Evolutionary conservation across 495 filamentous ascomycete species (phyloP), one percentile per base, ranked within the genome.

Genomic region (Penicillium subrubescens): DNA sequence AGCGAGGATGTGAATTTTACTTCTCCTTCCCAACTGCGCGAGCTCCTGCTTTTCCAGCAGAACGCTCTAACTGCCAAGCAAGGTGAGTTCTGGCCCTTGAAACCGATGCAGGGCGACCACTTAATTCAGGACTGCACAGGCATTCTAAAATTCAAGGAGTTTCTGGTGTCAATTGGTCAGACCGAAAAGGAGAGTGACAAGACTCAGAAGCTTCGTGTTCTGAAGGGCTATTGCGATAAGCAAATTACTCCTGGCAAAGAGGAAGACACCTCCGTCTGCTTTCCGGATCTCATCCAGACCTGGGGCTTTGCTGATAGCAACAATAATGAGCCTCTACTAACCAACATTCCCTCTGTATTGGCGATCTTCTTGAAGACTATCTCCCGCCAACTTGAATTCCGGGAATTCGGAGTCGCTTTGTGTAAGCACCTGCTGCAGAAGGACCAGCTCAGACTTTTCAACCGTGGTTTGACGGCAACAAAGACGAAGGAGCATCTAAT

Each of bases 401-500:
- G 86, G 12, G 83, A 89, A 7, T 84, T 88, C 64, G 93, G 92
- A 5, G 73, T 90, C 8, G 83, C 84, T 5, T 79, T 97, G 29
- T 91, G 92, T 78, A 87, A 89, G 63, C 87, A 88, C 44, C 72
- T 96, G 33, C 74, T 97, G 41, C 87, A 90, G 61, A 89, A 88
- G 67, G 85, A 87, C 8, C 89, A 94, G 59, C 79, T 90, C 52
- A 87, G 89, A 62, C 79, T 94, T 12, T 80, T 97, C 35, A 85
- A 88, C 37, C 86, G 88, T 60, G 90, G 89, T 51, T 72, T 96
- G 58, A 88, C 87, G 2, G 87, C 90, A 5, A 84, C 86, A 3
- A 92, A 90, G 71, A 79, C 83, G 3, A 96, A 94, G 69, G 90
- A 94, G 39, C 90, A 90, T 77, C 79, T 96, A 44, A 93, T 97